Evolutionary conservation across 2,329 filamentous ascomycete genomes (phyloP).

Genomic region (Pseudogymnoascus sp.): DNA sequence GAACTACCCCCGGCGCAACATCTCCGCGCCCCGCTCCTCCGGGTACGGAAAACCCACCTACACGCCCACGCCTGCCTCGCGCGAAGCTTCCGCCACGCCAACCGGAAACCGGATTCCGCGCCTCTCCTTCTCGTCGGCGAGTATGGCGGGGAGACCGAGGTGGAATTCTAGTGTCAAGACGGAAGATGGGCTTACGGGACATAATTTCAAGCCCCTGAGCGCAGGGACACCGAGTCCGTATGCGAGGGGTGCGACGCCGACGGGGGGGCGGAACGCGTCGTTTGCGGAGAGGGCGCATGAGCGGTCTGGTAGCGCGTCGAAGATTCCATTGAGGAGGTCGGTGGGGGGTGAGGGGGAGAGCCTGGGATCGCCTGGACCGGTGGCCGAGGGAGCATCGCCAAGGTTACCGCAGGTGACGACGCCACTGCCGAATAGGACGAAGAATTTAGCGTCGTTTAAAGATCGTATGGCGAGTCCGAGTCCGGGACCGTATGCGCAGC

Average conservation of each 20-base stretch:
- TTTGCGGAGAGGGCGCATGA: constrained; percentile 11
- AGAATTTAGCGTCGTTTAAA: constrained; percentile 34
- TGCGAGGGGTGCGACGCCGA: constrained; percentile 13
- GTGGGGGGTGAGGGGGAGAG: constrained; percentile 22
- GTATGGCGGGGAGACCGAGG: constrained; percentile 50
- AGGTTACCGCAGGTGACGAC: constrained; percentile 17
- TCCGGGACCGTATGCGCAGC: constrained; percentile 41
- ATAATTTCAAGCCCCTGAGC: constrained; percentile 56
- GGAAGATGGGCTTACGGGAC: constrained; percentile 53
- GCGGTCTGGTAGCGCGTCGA: constrained; percentile 21
- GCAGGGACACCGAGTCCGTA: constrained; percentile 35
- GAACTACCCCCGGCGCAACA: constrained; percentile 32
- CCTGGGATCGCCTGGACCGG: constrained; percentile 16
- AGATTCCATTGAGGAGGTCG: constrained; percentile 26
- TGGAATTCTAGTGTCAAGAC: constrained; percentile 66
- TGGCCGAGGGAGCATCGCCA: no score
- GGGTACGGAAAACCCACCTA: constrained; percentile 33
- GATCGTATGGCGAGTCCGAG: constrained; percentile 44
- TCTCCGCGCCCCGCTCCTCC: constrained; percentile 23
- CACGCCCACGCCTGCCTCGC: constrained; percentile 30
- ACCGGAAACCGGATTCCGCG: constrained; percentile 36
- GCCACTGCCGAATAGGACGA: constrained; percentile 15
- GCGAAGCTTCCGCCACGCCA: constrained; percentile 41
- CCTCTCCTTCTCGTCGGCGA: constrained; percentile 37
- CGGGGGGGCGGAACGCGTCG: not conserved